Conservation (phyloP, 164 flowering plant genomes). For the Santalum album region DNA sequence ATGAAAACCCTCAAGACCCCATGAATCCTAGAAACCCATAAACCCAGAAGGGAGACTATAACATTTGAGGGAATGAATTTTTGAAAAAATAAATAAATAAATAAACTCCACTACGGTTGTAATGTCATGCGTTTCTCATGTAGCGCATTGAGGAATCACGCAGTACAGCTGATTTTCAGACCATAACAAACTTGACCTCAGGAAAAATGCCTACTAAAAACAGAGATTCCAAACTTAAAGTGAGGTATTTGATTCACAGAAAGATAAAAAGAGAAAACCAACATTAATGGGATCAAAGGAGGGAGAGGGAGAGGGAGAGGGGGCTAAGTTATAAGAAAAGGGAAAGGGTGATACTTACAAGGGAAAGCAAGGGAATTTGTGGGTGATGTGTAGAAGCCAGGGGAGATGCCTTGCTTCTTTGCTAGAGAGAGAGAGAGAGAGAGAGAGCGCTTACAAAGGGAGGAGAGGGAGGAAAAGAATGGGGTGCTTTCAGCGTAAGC, state of each 20-base stretch:
- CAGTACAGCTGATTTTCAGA: neutral
- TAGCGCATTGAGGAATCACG: neutral
- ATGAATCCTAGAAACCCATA: neutral
- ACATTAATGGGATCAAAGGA: neutral
- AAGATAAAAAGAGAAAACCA: no score
- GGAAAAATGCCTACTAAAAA: conserved; percentile 7
- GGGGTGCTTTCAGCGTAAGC: conserved; percentile 21
- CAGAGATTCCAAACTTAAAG: conserved; percentile 52
- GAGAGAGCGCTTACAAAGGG: neutral
- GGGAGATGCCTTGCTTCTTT: conserved; percentile 69
- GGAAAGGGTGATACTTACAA: conserved; percentile 59
- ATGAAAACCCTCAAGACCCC: no score
- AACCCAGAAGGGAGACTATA: neutral
- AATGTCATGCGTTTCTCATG: neutral
- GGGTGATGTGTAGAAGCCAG: conserved; percentile 14
- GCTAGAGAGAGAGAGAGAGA: conserved; percentile 9
- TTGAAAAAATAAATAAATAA: neutral
- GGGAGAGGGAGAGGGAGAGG: neutral
- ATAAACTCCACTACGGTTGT: neutral
- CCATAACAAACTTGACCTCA: conserved; percentile 15
- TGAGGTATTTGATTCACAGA: neutral
- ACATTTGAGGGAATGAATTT: neutral
- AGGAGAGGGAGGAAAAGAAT: conserved; percentile 8
- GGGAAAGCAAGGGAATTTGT: conserved; percentile 34
- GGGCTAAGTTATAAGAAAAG: conserved; percentile 23